Conservation (phyloP, 1,139 yeast species). For the Arxiozyma bovina region DNA sequence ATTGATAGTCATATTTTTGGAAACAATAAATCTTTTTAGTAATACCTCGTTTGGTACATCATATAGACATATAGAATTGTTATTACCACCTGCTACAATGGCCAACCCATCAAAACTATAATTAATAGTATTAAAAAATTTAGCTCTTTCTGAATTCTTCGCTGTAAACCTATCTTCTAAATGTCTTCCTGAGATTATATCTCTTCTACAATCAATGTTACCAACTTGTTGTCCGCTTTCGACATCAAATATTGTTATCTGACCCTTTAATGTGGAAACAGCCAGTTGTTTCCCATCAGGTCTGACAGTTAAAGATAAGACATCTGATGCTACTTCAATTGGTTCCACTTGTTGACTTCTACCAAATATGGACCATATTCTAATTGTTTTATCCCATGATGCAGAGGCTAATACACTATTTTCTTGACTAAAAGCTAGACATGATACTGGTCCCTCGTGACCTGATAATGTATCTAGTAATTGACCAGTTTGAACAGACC, state of each 20-base stretch:
- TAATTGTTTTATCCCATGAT: conserved; percentile 91
- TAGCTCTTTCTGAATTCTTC: conserved; percentile 73
- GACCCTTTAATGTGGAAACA: conserved; percentile 84
- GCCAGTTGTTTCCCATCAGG: conserved; percentile 91
- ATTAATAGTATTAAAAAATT: conserved; percentile 69
- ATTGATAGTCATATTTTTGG: conserved; percentile 81
- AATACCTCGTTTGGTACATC: conserved; percentile 84
- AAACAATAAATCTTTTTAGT: conserved; percentile 70
- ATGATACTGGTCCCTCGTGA: conserved; percentile 92
- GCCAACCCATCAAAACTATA: conserved; percentile 87
- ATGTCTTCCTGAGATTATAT: conserved; percentile 81
- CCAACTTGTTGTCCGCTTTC: conserved; percentile 76
- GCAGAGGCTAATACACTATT: conserved; percentile 77
- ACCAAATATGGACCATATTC: conserved; percentile 89
- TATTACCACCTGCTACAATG: conserved; percentile 87
- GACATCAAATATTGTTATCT: conserved; percentile 72
- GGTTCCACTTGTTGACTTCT: conserved; percentile 86
- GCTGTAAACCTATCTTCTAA: conserved; percentile 74
- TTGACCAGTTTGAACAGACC: conserved; percentile 97
- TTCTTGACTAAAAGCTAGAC: conserved; percentile 77
- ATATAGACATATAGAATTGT: conserved; percentile 82
- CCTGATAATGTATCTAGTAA: conserved; percentile 80
- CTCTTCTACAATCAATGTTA: conserved; percentile 77
- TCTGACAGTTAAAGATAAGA: conserved; percentile 72
- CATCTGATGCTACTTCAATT: conserved; percentile 75